Base-by-base conservation (phyloP, 805 yeast genomes). In the Huiozyma naganishii region DNA sequence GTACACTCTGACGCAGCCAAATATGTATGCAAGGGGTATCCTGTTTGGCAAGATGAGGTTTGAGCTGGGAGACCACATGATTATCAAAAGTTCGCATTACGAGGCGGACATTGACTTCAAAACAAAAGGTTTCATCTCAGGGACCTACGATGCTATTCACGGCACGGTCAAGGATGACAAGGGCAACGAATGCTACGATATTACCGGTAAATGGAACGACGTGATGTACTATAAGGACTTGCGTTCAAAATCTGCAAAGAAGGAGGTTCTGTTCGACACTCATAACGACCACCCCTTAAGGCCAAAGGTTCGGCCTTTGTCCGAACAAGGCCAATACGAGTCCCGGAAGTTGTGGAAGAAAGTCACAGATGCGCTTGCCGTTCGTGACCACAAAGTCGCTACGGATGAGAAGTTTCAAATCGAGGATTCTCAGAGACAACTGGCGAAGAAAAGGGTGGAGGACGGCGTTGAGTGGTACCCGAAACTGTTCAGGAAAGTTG, bases 141-240 rank as follows among this genome's bases (percentile, higher is more conserved):
- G 98, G 17, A 76, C 90, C 3, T 92, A 90, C 63, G 94, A 92
- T 61, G 84, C 84, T 6, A 84, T 92, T 49, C 82, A 77, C 52
- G 98, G 97, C 42, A 64, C 61, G 5, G 71, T 89, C 42, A 77
- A 73, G 56, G 72, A 74, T 40, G 54, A 69, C 29, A 64, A 71
- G 2, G 78, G 77, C 17, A 77, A 81, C 51, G 68, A 68, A 2
- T 61, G 80, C 32, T 87, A 69, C 57, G 83, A 77, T 52, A 70
- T 90, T 34, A 54, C 81, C 8, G 98, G 98, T 10, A 90, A 92
- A 64, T 92, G 98, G 98, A 87, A 88, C 64, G 95, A 81, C 48
- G 68, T 78, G 1, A 80, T 92, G 75, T 73, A 79, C 44, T 75
- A 88, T 40, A 81, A 77, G 56, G 70, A 78, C 49, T 49, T 72